Evolutionary conservation across 306 rosid species (phyloP).

Genomic region (Arachis hypogaea): DNA sequence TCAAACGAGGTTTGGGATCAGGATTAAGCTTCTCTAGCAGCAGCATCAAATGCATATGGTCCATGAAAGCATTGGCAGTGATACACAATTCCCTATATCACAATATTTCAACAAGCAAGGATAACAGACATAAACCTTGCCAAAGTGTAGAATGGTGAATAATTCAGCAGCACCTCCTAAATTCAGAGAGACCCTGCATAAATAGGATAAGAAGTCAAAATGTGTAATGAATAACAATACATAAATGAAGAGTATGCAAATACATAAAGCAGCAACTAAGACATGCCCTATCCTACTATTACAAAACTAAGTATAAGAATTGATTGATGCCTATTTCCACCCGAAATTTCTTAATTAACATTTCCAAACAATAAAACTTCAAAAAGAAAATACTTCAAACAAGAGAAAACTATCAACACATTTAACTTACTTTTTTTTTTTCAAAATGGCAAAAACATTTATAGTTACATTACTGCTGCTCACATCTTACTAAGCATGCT

Average conservation of each 20-base stretch:
- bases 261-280: not conserved
- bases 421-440: no score
- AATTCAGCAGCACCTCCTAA: slow-evolving; percentile 26
- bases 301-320: no score
- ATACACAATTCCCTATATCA: slow-evolving; percentile 30
- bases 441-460: no score
- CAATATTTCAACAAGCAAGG: slow-evolving; percentile 7
- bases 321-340: not conserved
- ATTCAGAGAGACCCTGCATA: slow-evolving; percentile 10
- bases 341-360: not conserved
- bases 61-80: slow-evolving; percentile 29
- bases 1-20: slow-evolving; percentile 9
- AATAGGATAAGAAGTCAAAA: slow-evolving; percentile 34
- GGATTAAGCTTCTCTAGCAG: slow-evolving; percentile 12
- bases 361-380: not conserved
- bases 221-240: not conserved
- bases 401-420: no score
- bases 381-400: not conserved
- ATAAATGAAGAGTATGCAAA: slow-evolving; percentile 3
- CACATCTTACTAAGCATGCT: not conserved
- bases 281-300: no score
- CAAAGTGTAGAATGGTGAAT: slow-evolving; percentile 27
- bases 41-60: slow-evolving; percentile 31
- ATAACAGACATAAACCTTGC: slow-evolving; percentile 3
- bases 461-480: not conserved